A percentile compares a stretch with the other conserved stretches of the same genome.
phyloP scores from a whole-genome alignment of 2,329 filamentous ascomycete species.

The Juglanconis oblonga region DNA sequence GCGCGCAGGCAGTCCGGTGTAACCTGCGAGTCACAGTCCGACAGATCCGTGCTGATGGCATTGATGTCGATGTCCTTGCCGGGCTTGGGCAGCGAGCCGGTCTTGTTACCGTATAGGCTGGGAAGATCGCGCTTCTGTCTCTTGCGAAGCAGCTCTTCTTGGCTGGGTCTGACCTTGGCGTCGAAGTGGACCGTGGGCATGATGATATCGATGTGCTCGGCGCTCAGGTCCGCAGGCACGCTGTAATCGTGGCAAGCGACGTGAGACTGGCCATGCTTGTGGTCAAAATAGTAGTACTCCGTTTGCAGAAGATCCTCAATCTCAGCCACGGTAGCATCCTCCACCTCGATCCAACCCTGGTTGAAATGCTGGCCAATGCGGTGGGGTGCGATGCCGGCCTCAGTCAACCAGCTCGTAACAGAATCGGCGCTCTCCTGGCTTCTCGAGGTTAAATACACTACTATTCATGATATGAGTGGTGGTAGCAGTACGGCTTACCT shows the following conservation, averaged over 20 bases:
- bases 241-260: constrained; percentile 17
- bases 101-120: constrained; percentile 12
- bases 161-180: constrained; percentile 1
- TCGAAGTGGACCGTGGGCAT: constrained; percentile 17
- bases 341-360: constrained; percentile 16
- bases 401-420: constrained; percentile 11
- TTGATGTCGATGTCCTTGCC: constrained; percentile 12
- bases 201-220: constrained; percentile 15
- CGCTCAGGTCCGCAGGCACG: constrained; percentile 12
- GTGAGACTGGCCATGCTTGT: constrained; percentile 11
- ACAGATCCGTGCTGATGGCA: constrained; percentile 9
- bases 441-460: background rate
- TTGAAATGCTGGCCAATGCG: constrained; percentile 14
- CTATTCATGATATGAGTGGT: background rate
- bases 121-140: constrained; percentile 10
- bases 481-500: background rate
- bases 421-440: constrained; percentile 14
- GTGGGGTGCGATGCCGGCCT: constrained; percentile 12
- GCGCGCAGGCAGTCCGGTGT: constrained; percentile 17
- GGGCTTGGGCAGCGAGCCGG: constrained; percentile 12
- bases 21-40: constrained; percentile 12
- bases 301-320: constrained; percentile 16
- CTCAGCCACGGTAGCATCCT: constrained; percentile 13
- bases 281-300: constrained; percentile 16
- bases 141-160: constrained; percentile 8